phyloP scores from a whole-genome alignment of 2,329 filamentous ascomycete species.

The Stachybotrys chlorohalonatus region DNA sequence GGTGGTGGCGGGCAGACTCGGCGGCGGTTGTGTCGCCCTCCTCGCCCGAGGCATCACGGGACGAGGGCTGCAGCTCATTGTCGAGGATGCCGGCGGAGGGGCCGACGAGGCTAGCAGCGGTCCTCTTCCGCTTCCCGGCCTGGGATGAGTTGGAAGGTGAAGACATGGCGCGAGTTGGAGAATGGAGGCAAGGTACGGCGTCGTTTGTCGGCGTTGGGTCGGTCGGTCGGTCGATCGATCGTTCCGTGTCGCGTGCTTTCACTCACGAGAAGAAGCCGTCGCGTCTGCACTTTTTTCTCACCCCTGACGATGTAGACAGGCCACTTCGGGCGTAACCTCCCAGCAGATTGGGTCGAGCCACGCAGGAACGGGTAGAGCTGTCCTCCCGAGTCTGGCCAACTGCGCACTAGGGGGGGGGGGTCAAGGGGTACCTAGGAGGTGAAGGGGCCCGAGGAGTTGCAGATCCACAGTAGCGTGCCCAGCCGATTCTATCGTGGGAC shows the following conservation, averaged over 20 bases:
- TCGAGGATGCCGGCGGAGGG: conserved; percentile 36
- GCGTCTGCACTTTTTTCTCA: not conserved
- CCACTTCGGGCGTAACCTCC: too few relatives aligned
- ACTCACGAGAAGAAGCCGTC: not conserved
- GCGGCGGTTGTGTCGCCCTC: conserved; percentile 67
- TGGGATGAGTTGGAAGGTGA: conserved; percentile 46
- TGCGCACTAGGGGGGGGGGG: not conserved
- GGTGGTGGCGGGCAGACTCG: conserved; percentile 50
- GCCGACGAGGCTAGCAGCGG: conserved; percentile 39
- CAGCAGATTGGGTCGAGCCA: not conserved
- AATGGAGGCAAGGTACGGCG: not conserved
- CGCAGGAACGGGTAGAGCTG: not conserved
- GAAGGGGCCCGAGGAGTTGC: not conserved
- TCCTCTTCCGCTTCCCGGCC: conserved; percentile 74
- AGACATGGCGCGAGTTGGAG: conserved; percentile 38
- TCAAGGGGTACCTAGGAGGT: not conserved
- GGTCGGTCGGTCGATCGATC: not conserved
- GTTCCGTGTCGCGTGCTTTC: not conserved
- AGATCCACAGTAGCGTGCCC: not conserved
- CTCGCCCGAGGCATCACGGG: conserved; percentile 74
- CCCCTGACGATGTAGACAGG: not conserved
- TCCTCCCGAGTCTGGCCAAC: not conserved
- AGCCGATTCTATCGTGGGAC: not conserved
- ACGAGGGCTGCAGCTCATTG: conserved; percentile 58
- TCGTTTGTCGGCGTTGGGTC: not conserved